Percentiles rank a stretch among this genome's conserved stretches.
Evolutionary conservation across 2,329 filamentous ascomycete genomes (phyloP).

Genomic region (Blastomyces gilchristii): DNA sequence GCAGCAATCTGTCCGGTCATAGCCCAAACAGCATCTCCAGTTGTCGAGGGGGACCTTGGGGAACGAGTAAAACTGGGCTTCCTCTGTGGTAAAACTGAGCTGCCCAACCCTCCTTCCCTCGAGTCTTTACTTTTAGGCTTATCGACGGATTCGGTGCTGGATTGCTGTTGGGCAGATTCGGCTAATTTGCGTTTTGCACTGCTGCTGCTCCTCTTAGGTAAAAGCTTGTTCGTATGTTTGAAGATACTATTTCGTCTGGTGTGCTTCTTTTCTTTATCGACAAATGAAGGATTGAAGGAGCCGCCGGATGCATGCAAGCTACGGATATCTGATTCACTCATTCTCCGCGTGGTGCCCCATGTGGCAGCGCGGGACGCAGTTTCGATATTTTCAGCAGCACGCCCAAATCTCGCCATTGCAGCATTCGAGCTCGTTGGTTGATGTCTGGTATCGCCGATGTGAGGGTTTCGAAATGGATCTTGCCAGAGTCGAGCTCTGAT

Average conservation of each 20-base stretch:
- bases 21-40: conserved; percentile 33
- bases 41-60: conserved; percentile 33
- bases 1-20: conserved; percentile 39
- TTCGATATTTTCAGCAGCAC: conserved; percentile 43
- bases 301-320: conserved; percentile 34
- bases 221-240: conserved; percentile 27
- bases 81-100: conserved; percentile 26
- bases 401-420: conserved; percentile 45
- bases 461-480: conserved; percentile 31
- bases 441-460: conserved; percentile 22
- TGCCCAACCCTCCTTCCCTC: conserved; percentile 22
- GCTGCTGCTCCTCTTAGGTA: conserved; percentile 35
- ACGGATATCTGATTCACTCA: conserved; percentile 44
- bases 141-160: conserved; percentile 20
- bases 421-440: conserved; percentile 46
- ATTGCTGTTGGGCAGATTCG: conserved; percentile 23
- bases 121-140: conserved; percentile 18
- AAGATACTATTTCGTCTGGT: conserved; percentile 40
- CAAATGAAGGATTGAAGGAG: conserved; percentile 10
- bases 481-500: conserved; percentile 40
- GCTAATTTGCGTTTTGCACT: conserved; percentile 38
- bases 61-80: conserved; percentile 31
- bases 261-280: conserved; percentile 26
- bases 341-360: conserved; percentile 39
- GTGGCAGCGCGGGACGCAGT: conserved; percentile 46